Base-by-base conservation (phyloP, 176 grass and related monocot species). In the Rhynchospora tenuis region DNA sequence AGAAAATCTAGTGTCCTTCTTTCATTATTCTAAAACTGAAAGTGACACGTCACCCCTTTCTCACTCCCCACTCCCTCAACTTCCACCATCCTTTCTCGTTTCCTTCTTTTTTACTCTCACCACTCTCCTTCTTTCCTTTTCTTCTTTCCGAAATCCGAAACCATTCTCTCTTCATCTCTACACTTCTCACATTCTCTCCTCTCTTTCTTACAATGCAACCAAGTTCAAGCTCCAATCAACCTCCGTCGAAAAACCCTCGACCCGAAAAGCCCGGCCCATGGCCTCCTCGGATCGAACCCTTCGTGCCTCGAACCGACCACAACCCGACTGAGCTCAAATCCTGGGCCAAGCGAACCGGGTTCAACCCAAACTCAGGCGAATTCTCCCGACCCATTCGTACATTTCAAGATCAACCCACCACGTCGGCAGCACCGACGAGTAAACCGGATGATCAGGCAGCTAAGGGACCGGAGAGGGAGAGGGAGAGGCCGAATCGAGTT, bases 321-420 rank as follows among this genome's bases (percentile, higher is more conserved):
- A 99, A 86, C 89, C 96, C 96, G 52, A 87, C 81, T 44, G 96
- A 95, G 10, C 83, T 99, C n/a, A 81, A 83, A 45, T 91, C 96
- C 55, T 99, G 96, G 96, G 93, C 96, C 77, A 90, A 89, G 59
- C 86, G 96, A 81, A 99, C 96, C 10, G 91, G 96, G 2, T 99
- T 94, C 84, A 88, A 94, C 59, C 38, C 90, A 14, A 89, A 79
- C 8, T 90, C 93, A 58, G 89, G 96, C 19, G 96, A 95, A 79
- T 83, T 88, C n/a, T 66, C 63, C 33, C 66, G 82, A 73, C 20
- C 81, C 81, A 5, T 57, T 64, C 13, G 38, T 89, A 10, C 2
- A 62, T 45, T 77, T 75, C 12, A 77, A 64, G 79, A 87, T 74
- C 38, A 78, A 33, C 68, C 87, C 44, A 47, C 80, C 74, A 27